A percentile compares a stretch with the other conserved stretches of the same genome.
These are phyloP conservation scores for Lecanicillium sp. DNA, from an alignment of 2,329 filamentous ascomycete species.

Conservation along the genomic window DNA sequence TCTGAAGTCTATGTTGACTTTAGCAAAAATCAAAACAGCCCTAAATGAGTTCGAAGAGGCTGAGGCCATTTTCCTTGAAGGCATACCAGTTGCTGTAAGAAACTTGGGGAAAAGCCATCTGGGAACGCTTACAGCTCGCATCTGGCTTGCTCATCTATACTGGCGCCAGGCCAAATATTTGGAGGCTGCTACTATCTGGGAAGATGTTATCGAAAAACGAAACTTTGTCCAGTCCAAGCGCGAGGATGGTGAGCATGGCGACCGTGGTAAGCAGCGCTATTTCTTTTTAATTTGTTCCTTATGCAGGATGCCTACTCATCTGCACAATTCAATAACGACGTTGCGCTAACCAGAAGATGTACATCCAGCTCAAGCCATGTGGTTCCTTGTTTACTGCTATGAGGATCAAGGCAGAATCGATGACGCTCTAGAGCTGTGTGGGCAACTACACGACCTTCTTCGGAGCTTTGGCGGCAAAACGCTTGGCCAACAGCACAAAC, in stretches of 20 bases:
- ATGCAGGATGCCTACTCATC: neutral
- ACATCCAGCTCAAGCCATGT: constrained; percentile 1
- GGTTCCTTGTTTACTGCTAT: constrained; percentile 7
- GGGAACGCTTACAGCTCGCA: neutral
- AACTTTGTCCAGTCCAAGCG: constrained; percentile 2
- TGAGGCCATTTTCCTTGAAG: constrained; percentile 3
- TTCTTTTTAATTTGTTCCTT: neutral
- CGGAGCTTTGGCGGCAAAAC: neutral
- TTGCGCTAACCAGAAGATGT: neutral
- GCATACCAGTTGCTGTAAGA: neutral
- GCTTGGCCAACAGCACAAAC: neutral
- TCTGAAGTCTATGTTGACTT: constrained; percentile 3
- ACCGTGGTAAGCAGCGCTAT: neutral
- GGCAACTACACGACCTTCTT: neutral
- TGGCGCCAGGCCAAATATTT: constrained; percentile 1
- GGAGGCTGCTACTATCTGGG: constrained; percentile 3
- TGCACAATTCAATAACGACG: neutral
- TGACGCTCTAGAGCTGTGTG: neutral
- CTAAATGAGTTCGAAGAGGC: constrained; percentile 4
- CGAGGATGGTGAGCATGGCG: constrained; percentile 2
- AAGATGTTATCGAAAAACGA: constrained; percentile 4
- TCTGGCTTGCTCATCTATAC: constrained; percentile 2
- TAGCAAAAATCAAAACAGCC: constrained; percentile 5
- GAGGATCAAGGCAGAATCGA: constrained; percentile 5
- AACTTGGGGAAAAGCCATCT: constrained; percentile 3